Evolutionary conservation across 768 basidiomycete genomes (phyloP), one percentile per base, ranked within the genome.

Genomic region (Rhizopogon vinicolor): DNA sequence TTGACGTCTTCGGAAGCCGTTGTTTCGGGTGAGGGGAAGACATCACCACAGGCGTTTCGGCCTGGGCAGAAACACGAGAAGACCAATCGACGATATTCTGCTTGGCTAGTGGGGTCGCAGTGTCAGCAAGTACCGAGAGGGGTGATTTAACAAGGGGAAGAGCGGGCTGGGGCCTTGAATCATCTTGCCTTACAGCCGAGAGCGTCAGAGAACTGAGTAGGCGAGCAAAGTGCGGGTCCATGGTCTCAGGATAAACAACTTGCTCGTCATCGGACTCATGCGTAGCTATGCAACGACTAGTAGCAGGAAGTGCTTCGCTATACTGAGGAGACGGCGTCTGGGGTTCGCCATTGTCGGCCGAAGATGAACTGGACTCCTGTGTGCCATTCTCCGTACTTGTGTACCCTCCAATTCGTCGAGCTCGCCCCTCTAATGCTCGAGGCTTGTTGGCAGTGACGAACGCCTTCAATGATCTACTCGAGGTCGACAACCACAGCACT

Each of bases 221-320:
- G 31, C 82, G 78, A 18, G 87, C 87, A 65, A 91, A 81, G 59
- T 89, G 86, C 33, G 87, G 85, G 64, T 90, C 87, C 60, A 86
- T 68, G 49, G 69, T 57, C 42, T 74, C 69, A 18, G 70, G 55
- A 25, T 44, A 69, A 52, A 41, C 41, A 14, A 44, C 56, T 44
- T 59, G 64, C 62, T 58, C 68, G 35, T 73, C 69, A 43, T 72
- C 72, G n/a, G 69, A 67, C 50, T 73, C 65, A 53, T 66, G 68
- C 31, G 69, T 65, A 4, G 61, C 60, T 12, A 58, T 44, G 29
- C 60, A 54, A 52, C 19, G 58, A 57, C 64, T 54, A 41, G 43
- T 40, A 54, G 56, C 60, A 31, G 70, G 60, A 33, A 70, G 58
- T 6, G 80, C 65, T 49, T 78, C 74, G 41, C 75, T 75, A 65